Base-by-base conservation (phyloP, 495 filamentous ascomycete species). In the Penicillium taxi region DNA sequence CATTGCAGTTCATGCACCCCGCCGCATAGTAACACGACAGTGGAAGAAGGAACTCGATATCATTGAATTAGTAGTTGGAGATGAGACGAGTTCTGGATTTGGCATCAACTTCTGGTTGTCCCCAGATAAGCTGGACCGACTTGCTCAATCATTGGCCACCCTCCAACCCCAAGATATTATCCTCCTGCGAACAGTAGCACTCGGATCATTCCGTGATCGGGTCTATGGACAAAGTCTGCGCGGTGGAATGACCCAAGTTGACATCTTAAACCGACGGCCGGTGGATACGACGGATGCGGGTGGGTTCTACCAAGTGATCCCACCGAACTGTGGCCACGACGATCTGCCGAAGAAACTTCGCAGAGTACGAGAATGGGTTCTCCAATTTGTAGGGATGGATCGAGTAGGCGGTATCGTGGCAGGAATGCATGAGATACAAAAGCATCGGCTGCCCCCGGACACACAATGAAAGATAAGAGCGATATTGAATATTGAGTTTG, bases 61-160 rank as follows among this genome's bases (percentile, higher is more conserved):
- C 0, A 61, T 87, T 22, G 86, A 94, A 49, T 55, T 93, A 4
- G 68, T 87, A 1, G 84, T 95, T 1, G 88, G 83, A 9, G 90
- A 96, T 51, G 86, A 94, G 37, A 91, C 86, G 2, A 75, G 70
- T 32, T 78, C 83, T 9, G 84, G 84, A 9, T 94, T 96, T 56
- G 74, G 69, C 9, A 63, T 96, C 41, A 90, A 81, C 18, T 82
- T 95, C 45, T 96, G 90, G 90, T 65, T 94, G 9, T 56, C 68
- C 2, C 44, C 55, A 17, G 38, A 43, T 13, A 25, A 53, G 26
- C 34, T 42, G 13, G 48, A 53, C 55, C 5, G 45, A 20, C 59
- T 80, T 14, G 52, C 61, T 6, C 40, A 39, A 15, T 55, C 55
- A 3, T 56, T 86, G 6, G 54, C 55, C 15, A 55, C 49, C 2